These are phyloP conservation scores for Thoreauomyces humboldtii DNA, from an alignment of 192 early-diverging fungal species.

Conservation along the genomic window DNA sequence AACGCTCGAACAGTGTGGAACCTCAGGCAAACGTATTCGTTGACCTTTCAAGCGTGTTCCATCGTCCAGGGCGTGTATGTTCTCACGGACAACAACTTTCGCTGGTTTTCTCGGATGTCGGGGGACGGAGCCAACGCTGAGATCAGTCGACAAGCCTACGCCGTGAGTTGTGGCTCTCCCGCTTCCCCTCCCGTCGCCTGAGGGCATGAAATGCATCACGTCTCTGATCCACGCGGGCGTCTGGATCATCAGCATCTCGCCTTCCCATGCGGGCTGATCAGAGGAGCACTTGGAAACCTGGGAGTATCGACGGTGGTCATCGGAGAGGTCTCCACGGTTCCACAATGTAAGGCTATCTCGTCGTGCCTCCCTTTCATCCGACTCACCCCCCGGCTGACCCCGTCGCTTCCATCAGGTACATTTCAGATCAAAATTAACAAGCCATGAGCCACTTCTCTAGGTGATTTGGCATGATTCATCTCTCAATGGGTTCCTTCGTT, in stretches of 20 bases:
- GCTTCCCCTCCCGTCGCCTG: background rate
- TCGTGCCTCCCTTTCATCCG: background rate
- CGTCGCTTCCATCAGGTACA: constrained; percentile 12
- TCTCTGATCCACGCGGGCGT: background rate
- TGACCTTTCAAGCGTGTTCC: no score
- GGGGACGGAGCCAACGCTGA: constrained; percentile 74
- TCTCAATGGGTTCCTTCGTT: no score
- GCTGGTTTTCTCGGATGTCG: constrained; percentile 93
- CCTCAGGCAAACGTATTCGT: no score
- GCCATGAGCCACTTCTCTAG: constrained; percentile 8
- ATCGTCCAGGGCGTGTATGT: constrained; percentile 85
- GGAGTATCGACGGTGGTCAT: constrained; percentile 83
- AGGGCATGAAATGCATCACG: background rate
- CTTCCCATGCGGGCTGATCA: constrained; percentile 95
- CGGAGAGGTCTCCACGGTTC: constrained; percentile 68
- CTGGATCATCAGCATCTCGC: constrained; percentile 69
- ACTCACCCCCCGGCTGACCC: background rate
- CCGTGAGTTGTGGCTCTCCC: constrained; percentile 48
- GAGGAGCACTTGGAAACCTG: constrained; percentile 88
- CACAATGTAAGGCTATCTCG: constrained; percentile 41
- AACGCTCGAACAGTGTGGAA: no score
- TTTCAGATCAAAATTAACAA: constrained; percentile 33
- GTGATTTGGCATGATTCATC: background rate
- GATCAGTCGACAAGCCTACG: constrained; percentile 72
- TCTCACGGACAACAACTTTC: constrained; percentile 95